Evolutionary conservation across 2,329 filamentous ascomycete genomes (phyloP).

Genomic region (Nemania sp.): DNA sequence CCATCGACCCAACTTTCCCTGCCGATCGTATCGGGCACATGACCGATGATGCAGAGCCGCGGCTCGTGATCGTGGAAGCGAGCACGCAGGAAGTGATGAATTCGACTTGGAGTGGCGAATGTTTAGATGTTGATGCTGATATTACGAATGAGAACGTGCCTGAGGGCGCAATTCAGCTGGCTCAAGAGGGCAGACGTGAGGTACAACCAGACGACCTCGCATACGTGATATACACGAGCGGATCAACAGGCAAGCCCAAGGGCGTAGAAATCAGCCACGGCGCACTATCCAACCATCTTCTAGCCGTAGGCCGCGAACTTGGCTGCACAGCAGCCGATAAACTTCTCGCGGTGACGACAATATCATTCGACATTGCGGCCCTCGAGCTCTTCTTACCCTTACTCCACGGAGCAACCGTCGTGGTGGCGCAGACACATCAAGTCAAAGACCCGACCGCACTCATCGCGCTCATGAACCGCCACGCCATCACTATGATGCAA

Average conservation of each 20-base stretch:
- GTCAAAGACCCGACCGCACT: slow-evolving; percentile 41
- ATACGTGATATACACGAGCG: slow-evolving; percentile 41
- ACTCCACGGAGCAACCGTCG: slow-evolving; percentile 38
- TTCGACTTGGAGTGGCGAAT: slow-evolving; percentile 22
- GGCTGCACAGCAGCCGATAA: slow-evolving; percentile 32
- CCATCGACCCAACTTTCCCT: slow-evolving; percentile 37
- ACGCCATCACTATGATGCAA: slow-evolving; percentile 41
- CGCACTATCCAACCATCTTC: slow-evolving; percentile 28
- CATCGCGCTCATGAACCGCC: slow-evolving; percentile 37
- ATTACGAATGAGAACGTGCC: too few species aligned
- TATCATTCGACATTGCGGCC: slow-evolving; percentile 41
- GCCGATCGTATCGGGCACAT: slow-evolving; percentile 36
- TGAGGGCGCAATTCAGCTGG: too few species aligned
- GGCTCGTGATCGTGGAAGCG: slow-evolving; percentile 30
- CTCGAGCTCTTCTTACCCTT: slow-evolving; percentile 42
- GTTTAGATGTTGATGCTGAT: slow-evolving; percentile 24
- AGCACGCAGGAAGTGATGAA: slow-evolving; percentile 1
- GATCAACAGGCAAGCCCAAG: slow-evolving; percentile 43
- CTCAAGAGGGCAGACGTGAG: too few species aligned
- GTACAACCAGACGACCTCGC: too few species aligned
- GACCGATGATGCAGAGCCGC: slow-evolving; percentile 33
- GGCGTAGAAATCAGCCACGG: slow-evolving; percentile 42
- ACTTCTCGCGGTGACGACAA: slow-evolving; percentile 36
- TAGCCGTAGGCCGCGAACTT: slow-evolving; percentile 32
- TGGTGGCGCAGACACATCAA: slow-evolving; percentile 36